Conservation (phyloP, 495 filamentous ascomycete species). For the Penicillium samsonianum region DNA sequence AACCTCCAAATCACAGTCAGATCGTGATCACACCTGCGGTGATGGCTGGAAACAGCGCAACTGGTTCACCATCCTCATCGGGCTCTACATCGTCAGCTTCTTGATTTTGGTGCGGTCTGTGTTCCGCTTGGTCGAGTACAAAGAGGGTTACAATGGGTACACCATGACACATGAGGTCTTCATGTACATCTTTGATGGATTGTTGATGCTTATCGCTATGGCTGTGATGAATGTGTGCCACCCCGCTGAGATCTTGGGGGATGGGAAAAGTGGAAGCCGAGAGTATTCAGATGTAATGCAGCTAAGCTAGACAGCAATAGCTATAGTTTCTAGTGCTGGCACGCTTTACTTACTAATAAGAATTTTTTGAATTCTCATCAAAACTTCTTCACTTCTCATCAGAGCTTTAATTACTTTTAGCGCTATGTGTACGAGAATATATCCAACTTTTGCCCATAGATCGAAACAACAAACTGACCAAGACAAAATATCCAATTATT, state of each 20-base stretch:
- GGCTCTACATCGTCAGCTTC: slow-evolving; percentile 53
- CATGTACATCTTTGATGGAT: slow-evolving; percentile 63
- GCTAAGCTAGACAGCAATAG: background rate
- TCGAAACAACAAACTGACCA: background rate
- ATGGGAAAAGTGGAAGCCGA: slow-evolving; percentile 19
- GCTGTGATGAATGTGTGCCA: slow-evolving; percentile 49
- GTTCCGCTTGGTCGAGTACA: slow-evolving; percentile 65
- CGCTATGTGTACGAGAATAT: slow-evolving; percentile 13
- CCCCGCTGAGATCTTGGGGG: slow-evolving; percentile 30
- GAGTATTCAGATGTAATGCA: slow-evolving; percentile 14
- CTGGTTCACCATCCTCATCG: slow-evolving; percentile 54
- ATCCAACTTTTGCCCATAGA: slow-evolving; percentile 10
- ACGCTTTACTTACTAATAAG: background rate
- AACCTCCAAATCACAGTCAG: slow-evolving; percentile 17
- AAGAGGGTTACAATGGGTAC: slow-evolving; percentile 54
- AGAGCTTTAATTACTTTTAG: background rate
- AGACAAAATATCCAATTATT: slow-evolving; percentile 6
- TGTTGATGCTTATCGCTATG: slow-evolving; percentile 58
- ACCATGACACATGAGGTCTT: slow-evolving; percentile 57
- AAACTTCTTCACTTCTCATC: background rate
- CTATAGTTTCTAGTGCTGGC: background rate
- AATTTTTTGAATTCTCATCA: background rate
- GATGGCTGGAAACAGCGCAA: slow-evolving; percentile 26
- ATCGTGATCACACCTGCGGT: slow-evolving; percentile 7
- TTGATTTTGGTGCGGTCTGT: slow-evolving; percentile 63